Base-by-base conservation (phyloP, 1,284 basidiomycete species). In the Heterobasidion occidentale region DNA sequence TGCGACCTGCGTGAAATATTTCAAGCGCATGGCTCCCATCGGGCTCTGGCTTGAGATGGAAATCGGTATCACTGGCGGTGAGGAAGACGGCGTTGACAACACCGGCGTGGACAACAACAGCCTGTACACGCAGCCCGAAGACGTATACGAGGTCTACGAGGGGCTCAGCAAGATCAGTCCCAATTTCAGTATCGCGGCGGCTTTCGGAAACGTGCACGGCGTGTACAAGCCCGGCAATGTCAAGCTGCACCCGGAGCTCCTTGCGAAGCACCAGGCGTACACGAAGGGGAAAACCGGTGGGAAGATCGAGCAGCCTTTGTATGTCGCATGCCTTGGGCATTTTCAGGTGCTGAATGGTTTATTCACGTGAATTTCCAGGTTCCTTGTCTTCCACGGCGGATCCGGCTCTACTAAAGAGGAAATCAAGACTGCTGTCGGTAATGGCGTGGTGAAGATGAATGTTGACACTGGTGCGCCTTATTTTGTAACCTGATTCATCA, bases 41-140 rank as follows among this genome's bases (percentile, higher is more conserved):
- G 89, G 90, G 61, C 78, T 93, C 67, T 99, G 94, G 94, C 93
- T 99, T 74, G 97, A 99, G 83, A 99, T 99, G 97, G 97, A 99
- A 78, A 99, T 99, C 71, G 97, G 97, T 70, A 99, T 99, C 77
- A 99, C 97, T 59, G 97, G 96, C 72, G 96, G 96, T 70, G 96
- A 99, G 75, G 96, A 99, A 76, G 96, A 99, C 70, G 96, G 96
- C 72, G 96, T 99, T 55, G 94, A 97, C 76, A 96, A 97, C 81
- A 88, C 93, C 61, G 84, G 80, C 57, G 94, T 95, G 64, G 97
- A 99, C 78, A 99, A 98, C 77, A 78, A 88, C 49, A 81, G 85
- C 56, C 81, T 99, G 64, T 99, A 99, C 83, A 99, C 97, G 51
- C 96, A 99, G 75, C 95, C 97, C 58, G 91, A 95, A 71, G 96